Evolutionary conservation across 148 eudicot species (phyloP), one percentile per base, ranked within the genome.

Genomic region (Amaranthus palmeri): DNA sequence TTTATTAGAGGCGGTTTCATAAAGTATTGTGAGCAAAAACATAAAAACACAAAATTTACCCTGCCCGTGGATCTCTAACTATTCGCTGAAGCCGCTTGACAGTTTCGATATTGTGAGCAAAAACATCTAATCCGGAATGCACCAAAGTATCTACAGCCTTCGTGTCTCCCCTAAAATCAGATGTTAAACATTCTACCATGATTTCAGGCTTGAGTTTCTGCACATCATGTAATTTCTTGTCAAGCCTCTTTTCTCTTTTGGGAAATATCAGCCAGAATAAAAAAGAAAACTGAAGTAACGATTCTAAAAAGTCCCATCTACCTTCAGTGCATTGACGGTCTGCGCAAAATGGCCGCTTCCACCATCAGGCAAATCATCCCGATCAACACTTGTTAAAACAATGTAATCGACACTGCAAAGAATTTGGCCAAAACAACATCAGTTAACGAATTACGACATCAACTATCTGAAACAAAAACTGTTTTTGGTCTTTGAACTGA

Each of bases 91-190:
- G 90, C 50, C 96, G 91, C 81, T 85, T 91, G 55, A 93, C 97
- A 65, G 98, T 91, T 73, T 93, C 98, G 25, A 93, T 45, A 76
- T 93, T 93, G 84, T 91, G 98, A 36, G 98, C 98, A 75, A 93
- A 93, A 79, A 93, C 98, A 86, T 93, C 98, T 80, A 90, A 87
- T 70, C 98, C 98, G 7, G 96, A 93, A 81, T 93, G 92, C 61
- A 85, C 95, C 36, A 93, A 82, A 74, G 87, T 76, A 48, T 86
- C 85, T 25, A 93, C 97, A 78, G 98, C 96, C 67, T 83, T 74
- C 65, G 91, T 78, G 78, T 91, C 96, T 62, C 98, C 98, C 64
- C 92, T 86, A 68, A 93, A 93, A 84, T 93, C 98, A 78, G 98
- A 93, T 45, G 96, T 93, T 75, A 93, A 81, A 77, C 98, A 93